Evolutionary conservation across 2,329 filamentous ascomycete genomes (phyloP).

Genomic region (Ascochyta rabiei): DNA sequence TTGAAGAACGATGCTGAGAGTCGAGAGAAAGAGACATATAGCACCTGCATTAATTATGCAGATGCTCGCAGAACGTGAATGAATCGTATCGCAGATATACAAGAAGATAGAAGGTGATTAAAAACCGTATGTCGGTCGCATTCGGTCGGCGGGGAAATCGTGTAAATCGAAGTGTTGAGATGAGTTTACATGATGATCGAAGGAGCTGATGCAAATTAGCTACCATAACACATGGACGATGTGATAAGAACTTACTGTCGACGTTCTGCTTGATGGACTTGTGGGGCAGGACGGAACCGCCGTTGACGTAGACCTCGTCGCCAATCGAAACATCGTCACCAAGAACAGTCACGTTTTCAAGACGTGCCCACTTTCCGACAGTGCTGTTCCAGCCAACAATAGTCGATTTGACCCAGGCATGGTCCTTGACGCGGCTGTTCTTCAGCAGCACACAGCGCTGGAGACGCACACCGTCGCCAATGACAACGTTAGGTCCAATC

Average conservation of each 20-base stretch:
- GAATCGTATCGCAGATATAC: conserved; percentile 40
- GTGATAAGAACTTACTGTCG: conserved; percentile 60
- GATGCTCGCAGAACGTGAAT: conserved; percentile 20
- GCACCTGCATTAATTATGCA: conserved; percentile 22
- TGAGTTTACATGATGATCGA: conserved; percentile 55
- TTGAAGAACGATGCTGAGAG: conserved; percentile 23
- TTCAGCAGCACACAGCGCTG: conserved; percentile 90
- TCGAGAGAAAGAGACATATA: conserved; percentile 18
- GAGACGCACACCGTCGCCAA: conserved; percentile 91
- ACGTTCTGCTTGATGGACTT: conserved; percentile 99
- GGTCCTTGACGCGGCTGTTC: conserved; percentile 95
- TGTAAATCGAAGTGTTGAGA: conserved; percentile 1
- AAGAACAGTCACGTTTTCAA: conserved; percentile 97
- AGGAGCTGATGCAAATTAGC: conserved; percentile 43
- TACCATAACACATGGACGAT: not conserved
- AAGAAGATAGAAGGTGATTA: conserved; percentile 43
- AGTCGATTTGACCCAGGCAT: conserved; percentile 98
- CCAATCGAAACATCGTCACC: conserved; percentile 98
- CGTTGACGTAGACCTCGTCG: conserved; percentile 98
- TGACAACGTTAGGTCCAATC: conserved; percentile 88
- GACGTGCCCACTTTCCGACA: conserved; percentile 91
- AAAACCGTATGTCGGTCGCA: conserved; percentile 30
- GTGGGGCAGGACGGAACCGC: conserved; percentile 91
- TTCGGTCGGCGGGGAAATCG: conserved; percentile 18
- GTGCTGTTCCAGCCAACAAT: conserved; percentile 99